Conservation (phyloP, 768 basidiomycete genomes). For the Kwoniella bestiolae region DNA sequence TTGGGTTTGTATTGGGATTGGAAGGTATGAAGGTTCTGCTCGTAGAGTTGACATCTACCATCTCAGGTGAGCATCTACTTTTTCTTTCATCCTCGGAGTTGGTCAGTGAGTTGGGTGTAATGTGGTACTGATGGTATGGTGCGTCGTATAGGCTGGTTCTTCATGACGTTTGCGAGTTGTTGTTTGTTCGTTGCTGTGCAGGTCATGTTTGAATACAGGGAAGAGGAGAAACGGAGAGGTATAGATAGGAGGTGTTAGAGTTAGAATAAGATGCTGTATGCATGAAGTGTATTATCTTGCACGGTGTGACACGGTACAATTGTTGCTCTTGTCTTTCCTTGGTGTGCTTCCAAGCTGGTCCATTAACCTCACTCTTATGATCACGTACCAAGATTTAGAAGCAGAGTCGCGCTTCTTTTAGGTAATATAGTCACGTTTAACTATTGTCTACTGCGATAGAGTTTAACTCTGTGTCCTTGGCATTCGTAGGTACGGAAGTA, state of each 20-base stretch:
- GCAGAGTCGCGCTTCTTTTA: no score
- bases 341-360: no score
- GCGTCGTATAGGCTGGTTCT: slow-evolving; percentile 65
- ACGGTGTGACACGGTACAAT: no score
- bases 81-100: background rate
- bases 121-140: background rate
- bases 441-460: no score
- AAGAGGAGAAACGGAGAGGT: slow-evolving; percentile 72
- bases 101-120: background rate
- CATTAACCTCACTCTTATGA: no score
- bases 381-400: no score
- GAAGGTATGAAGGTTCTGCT: slow-evolving; percentile 77
- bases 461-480: no score
- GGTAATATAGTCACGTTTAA: no score
- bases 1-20: slow-evolving; percentile 89
- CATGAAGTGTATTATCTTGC: no score
- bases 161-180: slow-evolving; percentile 66
- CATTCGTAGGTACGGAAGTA: no score
- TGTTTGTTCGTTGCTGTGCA: slow-evolving; percentile 82
- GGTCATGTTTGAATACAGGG: slow-evolving; percentile 94
- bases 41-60: slow-evolving; percentile 67
- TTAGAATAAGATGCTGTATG: no score
- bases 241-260: slow-evolving; percentile 60
- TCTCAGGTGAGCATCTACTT: slow-evolving; percentile 64
- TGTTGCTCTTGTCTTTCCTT: no score